Base-by-base conservation (phyloP, 495 filamentous ascomycete genomes). In the Annulohypoxylon stygium region DNA sequence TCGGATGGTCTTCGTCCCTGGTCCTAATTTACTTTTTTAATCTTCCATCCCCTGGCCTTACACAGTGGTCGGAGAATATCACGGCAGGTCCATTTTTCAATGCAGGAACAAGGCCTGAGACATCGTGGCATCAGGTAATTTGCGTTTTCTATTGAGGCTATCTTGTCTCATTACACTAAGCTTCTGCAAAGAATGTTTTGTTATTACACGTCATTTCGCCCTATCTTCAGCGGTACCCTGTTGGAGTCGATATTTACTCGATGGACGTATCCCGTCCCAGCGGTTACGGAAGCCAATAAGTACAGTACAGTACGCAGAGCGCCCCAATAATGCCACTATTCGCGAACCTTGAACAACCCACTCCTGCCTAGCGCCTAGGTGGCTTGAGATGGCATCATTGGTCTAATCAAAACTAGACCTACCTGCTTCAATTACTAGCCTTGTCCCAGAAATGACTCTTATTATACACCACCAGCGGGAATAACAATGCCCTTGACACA, bases 11-110 rank as follows among this genome's bases (percentile, higher is more conserved):
- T 65, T 65, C 62, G 54, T 75, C 65, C 73, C 65, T 75, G 65
- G 65, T 60, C n/a, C 61, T 73, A 69, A 75, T 75, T 75, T 75
- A 26, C 69, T 72, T 75, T 62, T 67, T 72, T 72, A 75, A 72
- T 69, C 55, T 69, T 34, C 39, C 23, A 36, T 62, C 73, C 73
- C 73, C 69, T 62, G 63, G 57, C 26, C 33, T 63, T n/a, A 43
- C 62, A 45, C 71, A 54, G 41, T 47, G 18, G 60, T 62, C 69
- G 73, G 73, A 69, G 65, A 73, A 75, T 69, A 65, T 65, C 37
- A 63, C 33, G 34, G 60, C 37, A 48, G n/a, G 69, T 69, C 61
- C 51, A 53, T 63, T 54, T 54, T 72, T 68, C 64, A 72, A 75
- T 69, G 69, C 73, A 75, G 65, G 69, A 69, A 75, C 69, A 73